Evolutionary conservation across 148 eudicot genomes (phyloP), one percentile per base, ranked within the genome.

Genomic region (Vaccinium corymbosum): DNA sequence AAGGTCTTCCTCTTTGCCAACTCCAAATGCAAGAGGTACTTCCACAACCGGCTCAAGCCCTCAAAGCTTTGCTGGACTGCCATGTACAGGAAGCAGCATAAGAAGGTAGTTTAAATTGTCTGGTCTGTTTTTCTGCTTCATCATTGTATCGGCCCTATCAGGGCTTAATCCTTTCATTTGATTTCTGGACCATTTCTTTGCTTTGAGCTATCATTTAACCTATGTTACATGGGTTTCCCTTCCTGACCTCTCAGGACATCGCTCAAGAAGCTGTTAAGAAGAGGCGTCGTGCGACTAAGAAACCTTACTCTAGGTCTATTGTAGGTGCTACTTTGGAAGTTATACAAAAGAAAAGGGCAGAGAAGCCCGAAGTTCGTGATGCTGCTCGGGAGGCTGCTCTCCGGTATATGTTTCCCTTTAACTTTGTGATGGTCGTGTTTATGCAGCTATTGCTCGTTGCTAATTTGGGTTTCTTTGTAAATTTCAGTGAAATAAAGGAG

Each of bases 271-370:
- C 91, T 82, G 94, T 91, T 82, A 92, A 91, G 90, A 92, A 91
- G 92, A 91, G 94, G 88, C 92, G 93, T 85, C 88, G 93, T 22
- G 74, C 92, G 25, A 88, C 94, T 81, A 92, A 92, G 89, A 92
- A 92, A 84, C 93, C 94, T n/a, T 92, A 92, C 86, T 92, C 94
- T 13, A 92, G 94, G 88, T 90, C 94, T 55, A 90, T 92, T 87
- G 94, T 90, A 17, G 94, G 94, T 20, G 94, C 90, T 32, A 92
- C 94, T 56, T 85, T 92, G 88, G 94, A 92, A 84, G 93, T 92
- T 50, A 92, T 92, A 53, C 94, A 92, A 85, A 92, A 92, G 92
- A 92, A 82, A 82, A 90, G 94, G 83, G 49, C 76, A 25, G 92
- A 92, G 87, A 92, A 92, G 88, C 92, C 93, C 8, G 94, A 92